Evolutionary conservation across 1,284 basidiomycete species (phyloP).

Genomic region (Austroboletus niveus): DNA sequence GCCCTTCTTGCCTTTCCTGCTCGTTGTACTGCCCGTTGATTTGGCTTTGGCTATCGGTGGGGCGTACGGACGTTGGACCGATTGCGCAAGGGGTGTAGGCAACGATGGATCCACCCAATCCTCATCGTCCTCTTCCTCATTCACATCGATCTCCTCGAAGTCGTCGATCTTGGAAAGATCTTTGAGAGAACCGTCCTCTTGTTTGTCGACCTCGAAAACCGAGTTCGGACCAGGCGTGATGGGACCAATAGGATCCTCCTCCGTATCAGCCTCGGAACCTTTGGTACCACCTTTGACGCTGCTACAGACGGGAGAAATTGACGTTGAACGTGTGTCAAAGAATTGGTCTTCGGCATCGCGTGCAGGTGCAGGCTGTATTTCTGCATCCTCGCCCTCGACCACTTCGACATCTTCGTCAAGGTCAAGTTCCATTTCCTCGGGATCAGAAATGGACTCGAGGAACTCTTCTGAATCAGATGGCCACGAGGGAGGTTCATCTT

Average conservation of each 20-base stretch:
- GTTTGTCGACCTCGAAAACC: constrained; percentile 41
- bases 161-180: constrained; percentile 20
- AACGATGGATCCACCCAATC: constrained; percentile 61
- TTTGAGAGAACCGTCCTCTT: constrained; percentile 14
- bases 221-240: constrained; percentile 59
- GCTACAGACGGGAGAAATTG: constrained; percentile 40
- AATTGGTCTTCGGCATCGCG: constrained; percentile 40
- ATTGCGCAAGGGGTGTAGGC: constrained; percentile 35
- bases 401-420: constrained; percentile 39
- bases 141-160: constrained; percentile 36
- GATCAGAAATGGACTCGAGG: constrained; percentile 77
- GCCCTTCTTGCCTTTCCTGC: constrained; percentile 24
- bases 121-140: constrained; percentile 42
- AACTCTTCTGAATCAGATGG: constrained; percentile 70
- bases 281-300: constrained; percentile 36
- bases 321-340: constrained; percentile 46
- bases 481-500: constrained; percentile 85
- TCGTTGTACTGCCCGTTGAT: constrained; percentile 28
- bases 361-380: constrained; percentile 13
- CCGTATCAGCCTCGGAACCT: constrained; percentile 57
- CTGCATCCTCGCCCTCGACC: constrained; percentile 19
- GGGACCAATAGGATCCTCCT: constrained; percentile 65
- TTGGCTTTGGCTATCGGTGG: constrained; percentile 32
- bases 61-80: constrained; percentile 33
- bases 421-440: constrained; percentile 61